A percentile compares a stretch with the other conserved stretches of the same genome.
Evolutionary conservation across 495 filamentous ascomycete species (phyloP).

Genomic region (Daldinia decipiens): DNA sequence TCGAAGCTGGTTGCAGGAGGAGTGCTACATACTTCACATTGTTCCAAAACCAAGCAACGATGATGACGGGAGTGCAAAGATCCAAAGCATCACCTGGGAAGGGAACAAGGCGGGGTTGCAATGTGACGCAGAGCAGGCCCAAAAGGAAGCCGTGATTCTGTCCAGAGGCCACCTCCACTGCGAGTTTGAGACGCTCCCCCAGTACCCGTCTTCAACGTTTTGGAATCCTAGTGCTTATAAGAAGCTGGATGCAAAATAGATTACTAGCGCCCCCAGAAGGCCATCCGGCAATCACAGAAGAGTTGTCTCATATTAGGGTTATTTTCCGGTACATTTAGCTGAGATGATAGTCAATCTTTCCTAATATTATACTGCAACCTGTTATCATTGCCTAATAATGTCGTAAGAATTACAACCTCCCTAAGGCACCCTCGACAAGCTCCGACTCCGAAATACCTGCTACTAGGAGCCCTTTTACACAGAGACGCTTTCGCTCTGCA

Average conservation of each 20-base stretch:
- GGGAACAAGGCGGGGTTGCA: conserved; percentile 1
- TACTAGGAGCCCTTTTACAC: no score
- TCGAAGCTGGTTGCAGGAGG: conserved; percentile 2
- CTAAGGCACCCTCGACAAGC: no score
- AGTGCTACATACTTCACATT: conserved; percentile 5
- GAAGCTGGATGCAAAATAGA: not conserved
- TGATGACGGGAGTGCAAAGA: not conserved
- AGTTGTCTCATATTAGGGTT: no score
- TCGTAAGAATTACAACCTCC: not conserved
- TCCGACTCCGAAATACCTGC: no score
- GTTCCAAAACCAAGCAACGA: not conserved
- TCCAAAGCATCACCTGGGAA: conserved; percentile 15
- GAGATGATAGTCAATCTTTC: not conserved
- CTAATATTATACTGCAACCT: not conserved
- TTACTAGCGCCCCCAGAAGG: not conserved
- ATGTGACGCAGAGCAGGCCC: conserved; percentile 2
- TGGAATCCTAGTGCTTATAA: not conserved
- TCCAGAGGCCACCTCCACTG: not conserved
- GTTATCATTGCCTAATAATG: not conserved
- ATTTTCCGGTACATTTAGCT: not conserved
- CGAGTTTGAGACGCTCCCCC: conserved; percentile 5
- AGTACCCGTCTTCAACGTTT: not conserved
- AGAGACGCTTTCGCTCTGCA: no score
- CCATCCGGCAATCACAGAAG: no score
- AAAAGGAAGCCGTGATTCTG: conserved; percentile 9